Evolutionary conservation across 1,284 basidiomycete species (phyloP), one percentile per base, ranked within the genome.

Genomic region (Erythrobasidium hasegawianum): DNA sequence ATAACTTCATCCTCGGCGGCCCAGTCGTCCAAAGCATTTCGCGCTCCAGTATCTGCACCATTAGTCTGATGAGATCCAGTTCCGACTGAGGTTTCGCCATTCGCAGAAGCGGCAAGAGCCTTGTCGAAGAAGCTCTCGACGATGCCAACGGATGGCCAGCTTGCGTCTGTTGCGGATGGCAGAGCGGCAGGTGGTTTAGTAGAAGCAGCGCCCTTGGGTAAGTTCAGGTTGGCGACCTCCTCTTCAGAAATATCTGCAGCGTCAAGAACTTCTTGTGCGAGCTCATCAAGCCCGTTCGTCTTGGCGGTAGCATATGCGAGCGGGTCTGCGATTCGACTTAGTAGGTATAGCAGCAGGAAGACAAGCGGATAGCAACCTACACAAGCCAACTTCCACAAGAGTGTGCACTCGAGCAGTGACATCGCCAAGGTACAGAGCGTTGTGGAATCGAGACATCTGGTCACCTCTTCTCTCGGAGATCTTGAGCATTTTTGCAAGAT

Each of bases 371-470:
- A n/a, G n/a, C n/a, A n/a, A 81, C 90, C 78, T 78, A 93, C 91
- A 84, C 77, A 97, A 85, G 43, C 93, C 95, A 67, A 96, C 94
- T 72, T 97, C 93, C 62, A 87, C 83, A 60, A 98, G 80, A 24
- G 97, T 90, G n/a, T 85, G 82, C 57, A 97, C 89, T 64, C 94
- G 84, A 33, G 87, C 86, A 68, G 83, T 79, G 27, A 93, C 84
- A 78, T 98, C 93, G 50, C 93, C 93, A 24, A 90, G 85, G 79
- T 96, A 97, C 45, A 99, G 81, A 2, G 96, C 90, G 76, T 98
- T 98, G 76, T 99, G 96, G 85, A 97, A 98, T 57, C 92, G 83
- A 27, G 94, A 96, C 93, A 98, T 97, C 18, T 91, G 89, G 75
- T 98, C 92, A 4, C 92, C 92, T 59, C 96, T 84, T 70, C 90